These are phyloP conservation scores for Blepharisma undulans DNA, from an alignment of 169 alveolate genomes.

Conservation along the genomic window DNA sequence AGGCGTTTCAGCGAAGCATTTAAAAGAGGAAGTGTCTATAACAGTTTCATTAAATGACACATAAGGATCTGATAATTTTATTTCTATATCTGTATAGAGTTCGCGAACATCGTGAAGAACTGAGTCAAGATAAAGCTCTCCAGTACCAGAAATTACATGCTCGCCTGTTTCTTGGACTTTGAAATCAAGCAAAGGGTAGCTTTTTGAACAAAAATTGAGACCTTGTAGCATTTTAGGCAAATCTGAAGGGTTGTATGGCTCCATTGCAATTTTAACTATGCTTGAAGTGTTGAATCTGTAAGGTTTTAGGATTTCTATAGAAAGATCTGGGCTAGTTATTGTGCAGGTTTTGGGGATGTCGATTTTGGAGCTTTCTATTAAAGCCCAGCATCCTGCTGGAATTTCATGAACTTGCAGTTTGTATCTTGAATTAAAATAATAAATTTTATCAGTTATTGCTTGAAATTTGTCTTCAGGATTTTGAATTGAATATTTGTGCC, in stretches of 20 bases:
- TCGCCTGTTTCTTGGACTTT: constrained; percentile 99
- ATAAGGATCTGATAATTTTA: constrained; percentile 94
- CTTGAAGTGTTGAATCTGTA: neutral
- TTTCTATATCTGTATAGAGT: constrained; percentile 97
- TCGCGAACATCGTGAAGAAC: constrained; percentile 96
- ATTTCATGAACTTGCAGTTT: constrained; percentile 87
- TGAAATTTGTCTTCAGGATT: constrained; percentile 96
- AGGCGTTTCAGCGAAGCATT: constrained; percentile 96
- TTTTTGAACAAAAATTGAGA: constrained; percentile 91
- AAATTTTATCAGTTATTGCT: constrained; percentile 87
- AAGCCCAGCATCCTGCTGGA: constrained; percentile 93
- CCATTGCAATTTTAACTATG: constrained; percentile 92
- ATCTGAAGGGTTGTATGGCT: constrained; percentile 98
- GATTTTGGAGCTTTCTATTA: constrained; percentile 95
- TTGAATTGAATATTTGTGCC: constrained; percentile 91
- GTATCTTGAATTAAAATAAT: constrained; percentile 94
- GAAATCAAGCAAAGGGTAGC: constrained; percentile 92
- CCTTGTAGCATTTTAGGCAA: constrained; percentile 99
- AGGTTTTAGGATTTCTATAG: neutral
- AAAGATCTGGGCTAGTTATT: constrained; percentile 38
- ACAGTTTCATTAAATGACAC: constrained; percentile 96
- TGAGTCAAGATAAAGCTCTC: constrained; percentile 98
- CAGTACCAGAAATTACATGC: constrained; percentile 97
- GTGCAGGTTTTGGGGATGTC: constrained; percentile 91
- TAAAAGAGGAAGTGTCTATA: constrained; percentile 94